Evolutionary conservation across 2,329 filamentous ascomycete genomes (phyloP).

Genomic region (Epichloe sibirici): DNA sequence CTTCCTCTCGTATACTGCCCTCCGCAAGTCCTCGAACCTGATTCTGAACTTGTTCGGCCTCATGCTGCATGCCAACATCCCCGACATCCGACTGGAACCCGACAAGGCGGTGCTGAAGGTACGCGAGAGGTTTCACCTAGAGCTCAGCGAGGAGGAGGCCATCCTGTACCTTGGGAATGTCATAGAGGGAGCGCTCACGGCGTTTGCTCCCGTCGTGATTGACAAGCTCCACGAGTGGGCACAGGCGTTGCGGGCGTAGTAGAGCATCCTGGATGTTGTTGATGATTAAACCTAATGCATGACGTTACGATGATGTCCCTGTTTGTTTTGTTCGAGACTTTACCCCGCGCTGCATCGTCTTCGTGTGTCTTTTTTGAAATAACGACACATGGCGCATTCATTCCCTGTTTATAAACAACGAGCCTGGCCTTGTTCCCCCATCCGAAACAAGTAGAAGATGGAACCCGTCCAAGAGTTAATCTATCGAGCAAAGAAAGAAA

Average conservation of each 20-base stretch:
- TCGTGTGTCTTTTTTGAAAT: too few relatives aligned
- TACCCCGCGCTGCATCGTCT: too few relatives aligned
- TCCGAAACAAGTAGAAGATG: too few relatives aligned
- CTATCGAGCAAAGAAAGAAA: too few relatives aligned
- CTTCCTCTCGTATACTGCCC: constrained; percentile 83
- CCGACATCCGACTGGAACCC: constrained; percentile 82
- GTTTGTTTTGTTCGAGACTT: too few relatives aligned
- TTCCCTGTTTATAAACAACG: too few relatives aligned
- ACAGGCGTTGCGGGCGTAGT: constrained; percentile 71
- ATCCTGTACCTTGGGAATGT: constrained; percentile 77
- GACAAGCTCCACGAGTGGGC: constrained; percentile 90
- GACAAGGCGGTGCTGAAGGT: constrained; percentile 94
- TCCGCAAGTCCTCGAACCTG: constrained; percentile 79
- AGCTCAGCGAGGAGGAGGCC: constrained; percentile 85
- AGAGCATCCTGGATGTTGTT: not conserved
- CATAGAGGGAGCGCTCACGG: constrained; percentile 82
- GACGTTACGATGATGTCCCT: too few relatives aligned
- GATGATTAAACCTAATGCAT: too few relatives aligned
- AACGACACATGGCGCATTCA: too few relatives aligned
- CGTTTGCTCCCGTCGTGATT: constrained; percentile 86
- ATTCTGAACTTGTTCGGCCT: constrained; percentile 92
- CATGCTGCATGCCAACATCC: constrained; percentile 96
- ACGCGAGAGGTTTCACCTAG: constrained; percentile 84
- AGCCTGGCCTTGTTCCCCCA: too few relatives aligned
- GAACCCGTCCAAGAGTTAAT: too few relatives aligned